These are phyloP conservation scores for Rhipidocladum racemiflorum DNA, from an alignment of 176 grass and related monocot genomes.

Conservation along the genomic window DNA sequence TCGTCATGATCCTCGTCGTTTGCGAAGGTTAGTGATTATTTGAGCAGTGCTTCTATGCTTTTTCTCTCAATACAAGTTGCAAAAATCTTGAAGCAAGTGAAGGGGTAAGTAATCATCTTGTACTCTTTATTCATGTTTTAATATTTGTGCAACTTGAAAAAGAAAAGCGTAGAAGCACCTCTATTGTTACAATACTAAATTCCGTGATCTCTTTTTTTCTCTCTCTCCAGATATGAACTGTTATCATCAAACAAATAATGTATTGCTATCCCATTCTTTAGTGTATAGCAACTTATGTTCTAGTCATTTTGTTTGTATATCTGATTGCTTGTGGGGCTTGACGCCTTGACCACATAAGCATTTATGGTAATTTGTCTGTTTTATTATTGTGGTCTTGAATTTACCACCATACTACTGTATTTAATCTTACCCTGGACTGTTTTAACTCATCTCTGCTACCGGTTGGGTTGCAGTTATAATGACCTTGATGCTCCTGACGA, in stretches of 20 bases:
- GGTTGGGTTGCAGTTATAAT: constrained; percentile 61
- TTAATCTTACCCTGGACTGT: background rate
- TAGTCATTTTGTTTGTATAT: background rate
- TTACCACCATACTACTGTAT: background rate
- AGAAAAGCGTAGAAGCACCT: no score
- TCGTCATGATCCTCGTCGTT: constrained; percentile 81
- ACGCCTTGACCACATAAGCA: background rate
- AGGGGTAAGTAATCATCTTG: no score
- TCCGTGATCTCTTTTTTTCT: background rate
- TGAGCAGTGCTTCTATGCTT: no score
- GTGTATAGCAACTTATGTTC: background rate
- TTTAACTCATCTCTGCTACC: background rate
- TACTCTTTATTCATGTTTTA: no score
- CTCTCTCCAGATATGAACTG: background rate
- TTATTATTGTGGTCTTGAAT: background rate
- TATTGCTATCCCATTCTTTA: background rate
- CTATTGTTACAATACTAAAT: background rate
- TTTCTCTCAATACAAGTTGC: no score
- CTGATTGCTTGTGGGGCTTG: background rate
- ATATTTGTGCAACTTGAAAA: no score
- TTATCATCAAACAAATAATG: background rate
- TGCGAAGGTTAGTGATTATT: constrained; percentile 68
- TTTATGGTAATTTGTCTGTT: background rate
- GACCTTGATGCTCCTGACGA: constrained; percentile 98
- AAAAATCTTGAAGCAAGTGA: no score